Base-by-base conservation (phyloP, 2,329 filamentous ascomycete genomes). In the Lasiodiplodia gonubiensis region DNA sequence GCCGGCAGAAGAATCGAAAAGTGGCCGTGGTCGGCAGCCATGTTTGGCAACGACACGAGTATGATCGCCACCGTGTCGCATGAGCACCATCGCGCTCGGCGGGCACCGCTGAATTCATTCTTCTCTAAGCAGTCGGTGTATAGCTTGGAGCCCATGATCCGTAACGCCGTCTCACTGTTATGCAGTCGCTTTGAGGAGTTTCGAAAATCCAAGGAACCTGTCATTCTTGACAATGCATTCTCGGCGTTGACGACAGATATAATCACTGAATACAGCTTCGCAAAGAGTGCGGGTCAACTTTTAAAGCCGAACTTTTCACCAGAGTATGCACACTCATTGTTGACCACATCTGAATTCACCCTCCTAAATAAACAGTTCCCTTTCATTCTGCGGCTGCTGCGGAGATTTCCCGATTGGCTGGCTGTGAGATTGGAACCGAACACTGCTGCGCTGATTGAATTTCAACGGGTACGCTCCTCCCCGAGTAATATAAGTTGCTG, bases 71-170 rank as follows among this genome's bases (percentile, higher is more conserved):
- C 74, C 12, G 71, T 71, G 10, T 61, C 68, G 11, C 70, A 73
- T 30, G 69, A 73, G 1, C 55, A 70, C 5, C 73, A 75, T 49
- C 63, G 68, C 18, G 46, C 70, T 11, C 69, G 74, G 18, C 68
- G 74, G 12, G 68, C 66, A 18, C 69, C 74, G 12, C 53, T 75
- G 46, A 71, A 69, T 30, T 69, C 68, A 1, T 76, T 72, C 71
- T 75, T 76, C 64, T 72, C 71, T 14, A 75, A 71, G 66, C 69
- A 69, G 11, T 70, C 68, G 16, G 70, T 75, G 46, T 65, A 66
- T 11, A 69, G 70, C 25, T 53, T 74, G 16, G 71, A 74, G 57
- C 69, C 69, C n/a, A 27, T 69, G 39, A 68, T 74, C 27, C 70
- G 72, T 14, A 23, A 33, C 5, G 33, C 53, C 12, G 33, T 72